Evolutionary conservation across 805 yeast species (phyloP).

Genomic region (Pichia kluyveri): DNA sequence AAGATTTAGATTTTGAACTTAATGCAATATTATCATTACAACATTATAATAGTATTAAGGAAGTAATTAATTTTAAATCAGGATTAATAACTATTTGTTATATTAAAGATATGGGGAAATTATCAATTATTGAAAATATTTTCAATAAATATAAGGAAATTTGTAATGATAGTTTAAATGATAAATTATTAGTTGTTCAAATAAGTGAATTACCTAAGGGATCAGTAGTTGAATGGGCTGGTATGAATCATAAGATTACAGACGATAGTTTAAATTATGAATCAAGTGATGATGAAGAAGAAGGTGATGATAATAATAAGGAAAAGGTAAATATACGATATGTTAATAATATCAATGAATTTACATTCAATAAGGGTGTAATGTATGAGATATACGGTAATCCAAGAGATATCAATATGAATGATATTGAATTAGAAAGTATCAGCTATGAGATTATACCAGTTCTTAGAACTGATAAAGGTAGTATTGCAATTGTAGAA

Average conservation of each 20-base stretch:
- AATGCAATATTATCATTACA: slow-evolving; percentile 58
- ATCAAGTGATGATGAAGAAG: slow-evolving; percentile 26
- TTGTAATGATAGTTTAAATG: slow-evolving; percentile 8
- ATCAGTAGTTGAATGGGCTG: slow-evolving; percentile 72
- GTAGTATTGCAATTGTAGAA: slow-evolving; percentile 11
- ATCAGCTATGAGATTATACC: slow-evolving; percentile 18
- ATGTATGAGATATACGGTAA: slow-evolving; percentile 18
- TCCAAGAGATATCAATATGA: neutral
- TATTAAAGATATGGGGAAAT: slow-evolving; percentile 29
- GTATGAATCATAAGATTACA: slow-evolving; percentile 37
- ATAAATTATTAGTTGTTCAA: slow-evolving; percentile 40
- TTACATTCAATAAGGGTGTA: slow-evolving; percentile 15
- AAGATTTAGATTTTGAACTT: slow-evolving; percentile 7
- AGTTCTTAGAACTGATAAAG: slow-evolving; percentile 5
- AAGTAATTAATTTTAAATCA: slow-evolving; percentile 37
- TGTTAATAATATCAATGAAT: slow-evolving; percentile 33
- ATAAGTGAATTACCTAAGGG: slow-evolving; percentile 52
- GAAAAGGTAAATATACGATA: slow-evolving; percentile 35
- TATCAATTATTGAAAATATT: slow-evolving; percentile 25
- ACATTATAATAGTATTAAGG: slow-evolving; percentile 58
- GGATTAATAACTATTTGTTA: slow-evolving; percentile 48
- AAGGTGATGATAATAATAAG: slow-evolving; percentile 13
- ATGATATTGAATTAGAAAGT: neutral
- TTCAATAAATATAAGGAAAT: slow-evolving; percentile 37
- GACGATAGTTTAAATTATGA: slow-evolving; percentile 35